Evolutionary conservation across 2,329 filamentous ascomycete species (phyloP), one percentile per base, ranked within the genome.

Genomic region (Blastomyces parvus): DNA sequence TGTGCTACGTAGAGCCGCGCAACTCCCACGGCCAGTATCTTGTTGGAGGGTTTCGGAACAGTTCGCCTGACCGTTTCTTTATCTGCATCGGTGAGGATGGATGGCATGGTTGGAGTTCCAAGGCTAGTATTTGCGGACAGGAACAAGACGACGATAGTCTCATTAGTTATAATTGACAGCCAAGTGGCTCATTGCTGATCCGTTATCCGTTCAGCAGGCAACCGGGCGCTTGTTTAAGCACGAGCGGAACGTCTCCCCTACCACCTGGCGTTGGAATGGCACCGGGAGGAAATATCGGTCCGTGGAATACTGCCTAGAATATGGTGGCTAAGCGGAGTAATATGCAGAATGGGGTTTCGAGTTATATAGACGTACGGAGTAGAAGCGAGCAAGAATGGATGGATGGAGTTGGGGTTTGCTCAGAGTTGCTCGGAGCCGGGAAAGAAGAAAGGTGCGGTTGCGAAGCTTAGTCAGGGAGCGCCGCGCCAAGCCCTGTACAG

Each of bases 41-140:
- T 97, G 86, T 97, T 99, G 71, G 87, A 87, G 67, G 91, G 86
- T 77, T 96, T 97, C 66, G 94, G 93, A 62, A 99, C 90, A 70
- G 88, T 89, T 74, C 94, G 88, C 81, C 95, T 96, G 78, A 99
- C 92, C 65, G 87, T 96, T 79, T 95, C 90, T 83, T 96, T 97
- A 81, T 99, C 94, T 72, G 92, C 88, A 73, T 97, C 93, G 74
- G 83, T 90, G 63, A 99, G 85, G 68, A 96, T 85, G 22, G 84
- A 85, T 64, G 84, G 83, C 79, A 81, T 81, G 67, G 65, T 73
- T n/a, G 30, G 22, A 8, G 55, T 11, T 13, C 13, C 1, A 38
- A 40, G 33, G 33, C 9, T 38, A 3, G 22, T 60, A 55, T 57
- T 40, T 40, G 55, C 33, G 33, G n/a, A 57, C 30, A n/a, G 36